Base-by-base conservation (phyloP, 257 asterid genomes). In the Perilla frutescens region DNA sequence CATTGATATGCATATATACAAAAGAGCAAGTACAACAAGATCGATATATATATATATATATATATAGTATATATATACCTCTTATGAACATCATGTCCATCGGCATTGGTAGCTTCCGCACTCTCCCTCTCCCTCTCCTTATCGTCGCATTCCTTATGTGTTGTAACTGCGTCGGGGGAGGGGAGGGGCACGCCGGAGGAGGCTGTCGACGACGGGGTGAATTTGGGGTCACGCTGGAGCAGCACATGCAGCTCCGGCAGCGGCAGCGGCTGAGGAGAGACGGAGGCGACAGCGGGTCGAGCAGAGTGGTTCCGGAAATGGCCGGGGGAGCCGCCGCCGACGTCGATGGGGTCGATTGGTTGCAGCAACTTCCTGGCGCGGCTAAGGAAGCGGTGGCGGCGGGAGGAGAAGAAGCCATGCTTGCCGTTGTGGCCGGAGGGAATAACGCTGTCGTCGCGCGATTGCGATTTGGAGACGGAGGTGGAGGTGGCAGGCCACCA, bases 181-280 rank as follows among this genome's bases (percentile, higher is more conserved):
- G 97, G 96, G 69, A 87, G 79, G 20, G 91, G 96, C 20, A 85
- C 83, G 70, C 73, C 61, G 48, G 6, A 20, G 8, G 77, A 67
- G 71, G 43, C 11, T 11, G 86, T 20, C 26, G 26, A 20, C 26
- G 26, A 20, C 26, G 31, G 34, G 83, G 26, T 3, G 70, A 54
- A 73, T 68, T 77, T 85, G 8, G 77, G 55, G 32, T 83, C 95
- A 4, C 68, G 83, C 43, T 84, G 84, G 43, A 86, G 71, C 72
- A 85, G 54, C n/a, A 62, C 70, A 39, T 81, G 85, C 72, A 80
- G 78, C 59, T 89, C 96, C 34, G 97, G 96, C 76, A 83, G 36
- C 37, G 97, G 97, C 37, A 89, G 83, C 69, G 97, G 97, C 82
- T 70, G 88, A 39, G 96, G 93, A 7, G 77, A 74, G 47, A 78